A percentile compares a stretch with the other conserved stretches of the same genome.
phyloP scores from a whole-genome alignment of 2,329 filamentous ascomycete genomes.

The Arthrobotrys megalospora region DNA sequence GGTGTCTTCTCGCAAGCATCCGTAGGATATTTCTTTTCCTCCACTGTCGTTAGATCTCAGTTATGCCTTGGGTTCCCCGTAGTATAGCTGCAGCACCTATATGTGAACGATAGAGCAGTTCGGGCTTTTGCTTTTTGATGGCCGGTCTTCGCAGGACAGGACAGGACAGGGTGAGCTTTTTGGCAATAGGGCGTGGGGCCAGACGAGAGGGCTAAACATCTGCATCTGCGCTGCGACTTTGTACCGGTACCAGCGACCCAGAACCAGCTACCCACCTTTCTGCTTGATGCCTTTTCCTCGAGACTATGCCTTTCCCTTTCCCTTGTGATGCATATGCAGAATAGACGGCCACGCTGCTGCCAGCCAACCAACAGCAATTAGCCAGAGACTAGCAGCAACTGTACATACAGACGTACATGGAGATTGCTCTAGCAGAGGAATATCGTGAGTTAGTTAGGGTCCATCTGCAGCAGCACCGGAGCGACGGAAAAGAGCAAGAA shows the following conservation, averaged over 20 bases:
- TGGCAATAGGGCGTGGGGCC: constrained; percentile 33
- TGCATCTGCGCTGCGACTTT: constrained; percentile 41
- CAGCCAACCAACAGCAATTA: constrained; percentile 6
- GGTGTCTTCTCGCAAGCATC: constrained; percentile 39
- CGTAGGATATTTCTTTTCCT: constrained; percentile 30
- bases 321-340: constrained; percentile 48
- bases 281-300: constrained; percentile 3
- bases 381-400: background rate
- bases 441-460: constrained; percentile 24
- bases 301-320: constrained; percentile 22
- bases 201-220: constrained; percentile 41
- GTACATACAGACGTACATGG: background rate
- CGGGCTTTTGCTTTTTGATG: constrained; percentile 53
- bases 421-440: background rate
- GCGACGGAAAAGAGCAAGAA: constrained; percentile 52
- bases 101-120: constrained; percentile 46
- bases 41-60: constrained; percentile 33
- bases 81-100: constrained; percentile 54
- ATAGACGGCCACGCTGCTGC: constrained; percentile 25
- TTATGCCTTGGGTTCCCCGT: constrained; percentile 39
- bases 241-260: constrained; percentile 44
- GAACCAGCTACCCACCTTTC: background rate
- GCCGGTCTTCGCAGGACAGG: constrained; percentile 19
- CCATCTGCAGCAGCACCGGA: constrained; percentile 32
- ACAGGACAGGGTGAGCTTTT: constrained; percentile 41